These are phyloP conservation scores for Solanum appendiculatum DNA, from an alignment of 257 asterid genomes.

Conservation along the genomic window DNA sequence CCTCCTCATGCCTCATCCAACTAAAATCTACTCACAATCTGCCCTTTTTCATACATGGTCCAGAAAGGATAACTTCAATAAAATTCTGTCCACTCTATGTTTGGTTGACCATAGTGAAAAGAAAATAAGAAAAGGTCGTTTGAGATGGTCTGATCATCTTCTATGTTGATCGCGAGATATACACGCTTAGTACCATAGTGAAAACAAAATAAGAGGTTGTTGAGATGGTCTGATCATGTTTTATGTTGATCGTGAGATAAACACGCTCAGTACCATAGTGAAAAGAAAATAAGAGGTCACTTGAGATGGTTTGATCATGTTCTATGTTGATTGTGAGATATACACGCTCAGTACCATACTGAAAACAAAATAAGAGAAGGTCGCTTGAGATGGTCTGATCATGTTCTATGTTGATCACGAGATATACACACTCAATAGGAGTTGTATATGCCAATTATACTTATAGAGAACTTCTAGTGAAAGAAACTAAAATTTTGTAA, in stretches of 20 bases:
- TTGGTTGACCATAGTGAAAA: neutral
- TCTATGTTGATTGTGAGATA: neutral
- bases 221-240: neutral
- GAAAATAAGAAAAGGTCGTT: neutral
- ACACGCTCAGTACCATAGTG: neutral
- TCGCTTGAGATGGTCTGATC: neutral
- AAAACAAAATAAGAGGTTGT: neutral
- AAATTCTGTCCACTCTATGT: conserved; percentile 3
- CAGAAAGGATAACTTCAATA: neutral
- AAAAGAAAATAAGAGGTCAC: neutral
- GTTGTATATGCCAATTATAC: no score
- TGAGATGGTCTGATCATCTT: no score
- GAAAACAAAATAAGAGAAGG: neutral
- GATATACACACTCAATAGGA: neutral
- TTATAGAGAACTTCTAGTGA: neutral
- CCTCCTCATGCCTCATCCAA: conserved; percentile 4
- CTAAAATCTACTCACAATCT: conserved; percentile 1
- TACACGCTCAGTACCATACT: neutral
- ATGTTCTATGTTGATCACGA: neutral
- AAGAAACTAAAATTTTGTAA: neutral
- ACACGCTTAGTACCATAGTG: no score
- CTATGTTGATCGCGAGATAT: no score
- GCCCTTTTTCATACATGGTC: neutral
- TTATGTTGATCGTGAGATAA: no score
- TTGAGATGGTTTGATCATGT: neutral